phyloP scores from a whole-genome alignment of 2,329 filamentous ascomycete species.

The Dactylonectria estremocensis region DNA sequence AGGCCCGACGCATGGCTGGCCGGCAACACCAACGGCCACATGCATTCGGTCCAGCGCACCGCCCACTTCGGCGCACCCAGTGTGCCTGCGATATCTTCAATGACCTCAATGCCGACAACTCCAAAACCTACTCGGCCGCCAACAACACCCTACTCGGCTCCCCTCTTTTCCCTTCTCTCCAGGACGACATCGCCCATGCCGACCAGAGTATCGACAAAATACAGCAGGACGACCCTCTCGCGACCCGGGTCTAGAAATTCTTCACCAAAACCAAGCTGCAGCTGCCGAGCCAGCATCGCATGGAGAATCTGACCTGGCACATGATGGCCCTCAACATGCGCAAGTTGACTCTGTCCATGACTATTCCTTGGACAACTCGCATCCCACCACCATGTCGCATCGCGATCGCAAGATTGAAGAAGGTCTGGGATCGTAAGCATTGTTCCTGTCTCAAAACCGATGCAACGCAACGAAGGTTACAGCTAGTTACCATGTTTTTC shows the following conservation, averaged over 20 bases:
- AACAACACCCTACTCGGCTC: constrained; percentile 58
- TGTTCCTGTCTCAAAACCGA: no score
- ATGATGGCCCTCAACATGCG: constrained; percentile 95
- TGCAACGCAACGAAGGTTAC: no score
- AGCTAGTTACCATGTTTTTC: no score
- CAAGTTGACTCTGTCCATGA: constrained; percentile 76
- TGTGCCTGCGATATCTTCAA: constrained; percentile 49
- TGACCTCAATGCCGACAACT: constrained; percentile 57
- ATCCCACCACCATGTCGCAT: constrained; percentile 59
- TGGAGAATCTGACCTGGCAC: constrained; percentile 98
- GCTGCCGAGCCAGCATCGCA: constrained; percentile 93
- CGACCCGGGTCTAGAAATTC: constrained; percentile 94
- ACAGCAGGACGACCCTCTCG: constrained; percentile 91
- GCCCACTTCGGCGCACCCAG: constrained; percentile 45
- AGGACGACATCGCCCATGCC: constrained; percentile 58
- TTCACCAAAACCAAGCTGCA: constrained; percentile 91
- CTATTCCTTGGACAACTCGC: constrained; percentile 82
- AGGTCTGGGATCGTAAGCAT: no score
- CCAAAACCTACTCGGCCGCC: constrained; percentile 53
- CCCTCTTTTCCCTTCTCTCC: constrained; percentile 64
- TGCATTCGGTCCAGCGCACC: constrained; percentile 45
- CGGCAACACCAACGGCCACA: constrained; percentile 27
- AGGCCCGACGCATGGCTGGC: constrained; percentile 62
- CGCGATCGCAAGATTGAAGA: no score
- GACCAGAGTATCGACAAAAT: constrained; percentile 77